phyloP scores from a whole-genome alignment of 148 eudicot genomes.

The Amaranthus hypochondriacus region DNA sequence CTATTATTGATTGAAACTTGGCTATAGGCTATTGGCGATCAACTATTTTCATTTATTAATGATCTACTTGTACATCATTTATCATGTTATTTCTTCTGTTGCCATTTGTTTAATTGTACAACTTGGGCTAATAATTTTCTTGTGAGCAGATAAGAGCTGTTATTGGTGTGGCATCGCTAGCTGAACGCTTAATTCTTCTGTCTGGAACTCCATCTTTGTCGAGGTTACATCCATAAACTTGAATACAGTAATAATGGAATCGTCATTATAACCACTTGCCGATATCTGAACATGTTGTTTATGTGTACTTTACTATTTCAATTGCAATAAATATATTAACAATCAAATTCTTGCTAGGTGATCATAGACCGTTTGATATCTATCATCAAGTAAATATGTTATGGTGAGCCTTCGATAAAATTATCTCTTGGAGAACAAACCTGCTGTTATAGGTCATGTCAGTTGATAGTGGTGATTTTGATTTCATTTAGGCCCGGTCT shows the following conservation, averaged over 20 bases:
- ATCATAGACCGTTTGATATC: slow-evolving; percentile 93
- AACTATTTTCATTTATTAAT: neutral
- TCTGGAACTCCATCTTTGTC: slow-evolving; percentile 98
- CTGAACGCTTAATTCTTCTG: slow-evolving; percentile 61
- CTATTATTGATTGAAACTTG: too few species aligned
- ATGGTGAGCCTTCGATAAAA: slow-evolving; percentile 54
- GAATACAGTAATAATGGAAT: slow-evolving; percentile 5
- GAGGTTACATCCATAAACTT: slow-evolving; percentile 58
- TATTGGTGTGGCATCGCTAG: slow-evolving; percentile 74
- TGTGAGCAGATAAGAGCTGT: slow-evolving; percentile 62
- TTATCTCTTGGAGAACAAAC: slow-evolving; percentile 14
- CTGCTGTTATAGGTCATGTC: neutral
- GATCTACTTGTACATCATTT: neutral
- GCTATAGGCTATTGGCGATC: too few species aligned
- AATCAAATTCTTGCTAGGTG: slow-evolving; percentile 63
- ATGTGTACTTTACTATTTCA: slow-evolving; percentile 6
- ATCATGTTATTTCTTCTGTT: neutral
- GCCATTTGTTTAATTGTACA: neutral
- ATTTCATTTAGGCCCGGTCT: slow-evolving; percentile 76
- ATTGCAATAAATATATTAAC: slow-evolving; percentile 18
- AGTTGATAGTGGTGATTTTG: neutral
- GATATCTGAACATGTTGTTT: slow-evolving; percentile 9
- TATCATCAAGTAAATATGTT: slow-evolving; percentile 94
- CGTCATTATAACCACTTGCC: neutral
- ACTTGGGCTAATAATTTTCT: neutral